These are phyloP conservation scores for Lachnellula subtilissima DNA, from an alignment of 2,329 filamentous ascomycete genomes.

Conservation along the genomic window DNA sequence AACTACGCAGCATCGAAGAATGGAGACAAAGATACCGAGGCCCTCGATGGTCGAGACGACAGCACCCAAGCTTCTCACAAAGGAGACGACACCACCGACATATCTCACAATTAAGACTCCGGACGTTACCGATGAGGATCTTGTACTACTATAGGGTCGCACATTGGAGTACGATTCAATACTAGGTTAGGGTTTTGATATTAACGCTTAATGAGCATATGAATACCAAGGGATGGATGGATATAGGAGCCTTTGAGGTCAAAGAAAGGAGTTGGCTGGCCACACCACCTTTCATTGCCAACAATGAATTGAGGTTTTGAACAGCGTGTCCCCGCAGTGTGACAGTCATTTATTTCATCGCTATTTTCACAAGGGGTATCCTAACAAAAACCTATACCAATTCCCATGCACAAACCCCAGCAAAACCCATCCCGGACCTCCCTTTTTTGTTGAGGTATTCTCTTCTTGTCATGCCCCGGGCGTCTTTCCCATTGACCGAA, in stretches of 20 bases:
- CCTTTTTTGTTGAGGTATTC: slow-evolving; percentile 30
- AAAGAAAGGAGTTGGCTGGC: background rate
- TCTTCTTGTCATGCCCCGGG: slow-evolving; percentile 26
- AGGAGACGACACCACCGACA: too few relatives aligned
- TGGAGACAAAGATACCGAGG: too few relatives aligned
- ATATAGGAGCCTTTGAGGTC: background rate
- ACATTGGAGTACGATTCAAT: too few relatives aligned
- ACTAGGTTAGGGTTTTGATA: too few relatives aligned
- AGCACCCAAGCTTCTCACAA: too few relatives aligned
- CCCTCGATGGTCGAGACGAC: too few relatives aligned
- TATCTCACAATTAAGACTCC: too few relatives aligned
- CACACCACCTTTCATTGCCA: background rate
- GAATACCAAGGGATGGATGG: too few relatives aligned
- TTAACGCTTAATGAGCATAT: too few relatives aligned
- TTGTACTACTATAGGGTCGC: too few relatives aligned
- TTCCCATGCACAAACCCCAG: slow-evolving; percentile 29
- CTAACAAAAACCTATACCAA: slow-evolving; percentile 19
- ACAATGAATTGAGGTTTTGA: background rate
- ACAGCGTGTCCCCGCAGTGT: background rate
- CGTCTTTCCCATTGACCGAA: slow-evolving; percentile 35
- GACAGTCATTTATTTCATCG: background rate
- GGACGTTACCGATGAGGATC: too few relatives aligned
- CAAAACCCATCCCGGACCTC: slow-evolving; percentile 26
- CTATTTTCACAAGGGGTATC: background rate
- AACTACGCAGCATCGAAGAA: too few relatives aligned